These are phyloP conservation scores for Lumnitzera racemosa DNA, from an alignment of 345 rosid species.

Conservation along the genomic window DNA sequence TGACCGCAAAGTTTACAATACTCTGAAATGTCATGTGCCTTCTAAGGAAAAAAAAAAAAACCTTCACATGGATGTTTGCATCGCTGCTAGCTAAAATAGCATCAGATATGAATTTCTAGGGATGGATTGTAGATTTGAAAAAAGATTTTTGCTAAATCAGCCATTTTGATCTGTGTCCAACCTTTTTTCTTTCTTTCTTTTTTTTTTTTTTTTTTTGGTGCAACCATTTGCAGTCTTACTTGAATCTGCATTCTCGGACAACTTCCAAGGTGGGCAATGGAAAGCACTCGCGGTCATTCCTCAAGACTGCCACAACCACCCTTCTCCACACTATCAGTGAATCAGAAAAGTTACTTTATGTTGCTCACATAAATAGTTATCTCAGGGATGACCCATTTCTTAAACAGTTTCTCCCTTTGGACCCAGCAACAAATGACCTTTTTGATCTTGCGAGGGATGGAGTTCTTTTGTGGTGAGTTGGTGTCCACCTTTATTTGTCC, in stretches of 20 bases:
- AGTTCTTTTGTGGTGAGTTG: slow-evolving; percentile 65
- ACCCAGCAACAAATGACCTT: slow-evolving; percentile 61
- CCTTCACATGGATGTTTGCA: too few species aligned
- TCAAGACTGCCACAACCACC: slow-evolving; percentile 58
- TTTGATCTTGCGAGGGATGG: slow-evolving; percentile 85
- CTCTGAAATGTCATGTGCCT: too few species aligned
- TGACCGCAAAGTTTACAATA: too few species aligned
- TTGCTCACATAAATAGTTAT: slow-evolving; percentile 83
- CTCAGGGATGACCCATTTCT: slow-evolving; percentile 82
- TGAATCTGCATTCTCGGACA: slow-evolving; percentile 55
- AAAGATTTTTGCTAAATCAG: neutral
- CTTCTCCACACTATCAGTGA: slow-evolving; percentile 65
- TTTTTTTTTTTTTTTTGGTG: neutral
- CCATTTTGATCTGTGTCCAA: slow-evolving; percentile 1
- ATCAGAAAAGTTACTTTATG: slow-evolving; percentile 76
- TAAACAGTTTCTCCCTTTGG: slow-evolving; percentile 85
- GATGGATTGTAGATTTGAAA: neutral
- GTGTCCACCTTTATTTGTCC: slow-evolving; percentile 1
- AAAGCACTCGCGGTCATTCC: slow-evolving; percentile 63
- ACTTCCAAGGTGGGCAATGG: slow-evolving; percentile 46
- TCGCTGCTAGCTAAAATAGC: too few species aligned
- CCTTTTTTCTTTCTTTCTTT: neutral
- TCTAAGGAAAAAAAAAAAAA: too few species aligned
- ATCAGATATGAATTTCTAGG: neutral
- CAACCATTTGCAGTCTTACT: slow-evolving; percentile 50